Evolutionary conservation across 1,284 basidiomycete genomes (phyloP).

Genomic region (Boletus hoseneyae): DNA sequence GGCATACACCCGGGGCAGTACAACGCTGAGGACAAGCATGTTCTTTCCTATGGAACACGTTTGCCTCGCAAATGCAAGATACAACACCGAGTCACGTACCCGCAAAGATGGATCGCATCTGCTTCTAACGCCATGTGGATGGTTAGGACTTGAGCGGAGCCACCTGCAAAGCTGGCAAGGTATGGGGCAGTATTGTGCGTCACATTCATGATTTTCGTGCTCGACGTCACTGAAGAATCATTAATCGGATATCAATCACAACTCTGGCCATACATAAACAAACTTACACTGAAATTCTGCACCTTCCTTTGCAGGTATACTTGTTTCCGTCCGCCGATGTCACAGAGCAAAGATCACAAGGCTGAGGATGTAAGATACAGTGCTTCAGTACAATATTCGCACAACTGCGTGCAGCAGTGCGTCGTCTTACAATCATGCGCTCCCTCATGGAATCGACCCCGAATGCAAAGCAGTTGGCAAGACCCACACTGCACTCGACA

Average conservation of each 20-base stretch:
- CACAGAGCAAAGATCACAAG: constrained; percentile 41
- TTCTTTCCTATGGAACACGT: constrained; percentile 30
- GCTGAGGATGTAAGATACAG: constrained; percentile 31
- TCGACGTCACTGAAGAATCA: constrained; percentile 37
- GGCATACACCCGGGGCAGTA: constrained; percentile 44
- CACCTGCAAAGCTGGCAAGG: constrained; percentile 50
- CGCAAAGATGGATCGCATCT: constrained; percentile 52
- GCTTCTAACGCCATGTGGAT: constrained; percentile 48
- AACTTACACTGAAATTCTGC: constrained; percentile 42
- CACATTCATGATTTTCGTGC: constrained; percentile 48
- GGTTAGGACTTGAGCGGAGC: constrained; percentile 43
- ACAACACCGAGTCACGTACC: constrained; percentile 41
- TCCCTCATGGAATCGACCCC: constrained; percentile 41
- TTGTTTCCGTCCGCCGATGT: constrained; percentile 26
- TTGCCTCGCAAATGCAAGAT: neutral
- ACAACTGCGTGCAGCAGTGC: constrained; percentile 44
- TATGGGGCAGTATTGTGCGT: constrained; percentile 47
- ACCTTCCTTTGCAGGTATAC: constrained; percentile 42
- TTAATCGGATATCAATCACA: neutral
- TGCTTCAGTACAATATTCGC: constrained; percentile 40
- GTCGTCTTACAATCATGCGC: constrained; percentile 47
- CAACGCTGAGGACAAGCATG: constrained; percentile 47
- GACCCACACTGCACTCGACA: constrained; percentile 44
- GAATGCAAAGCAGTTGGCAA: constrained; percentile 49
- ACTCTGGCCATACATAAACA: neutral